Evolutionary conservation across 768 basidiomycete genomes (phyloP).

Genomic region (Termitomyces sp.): DNA sequence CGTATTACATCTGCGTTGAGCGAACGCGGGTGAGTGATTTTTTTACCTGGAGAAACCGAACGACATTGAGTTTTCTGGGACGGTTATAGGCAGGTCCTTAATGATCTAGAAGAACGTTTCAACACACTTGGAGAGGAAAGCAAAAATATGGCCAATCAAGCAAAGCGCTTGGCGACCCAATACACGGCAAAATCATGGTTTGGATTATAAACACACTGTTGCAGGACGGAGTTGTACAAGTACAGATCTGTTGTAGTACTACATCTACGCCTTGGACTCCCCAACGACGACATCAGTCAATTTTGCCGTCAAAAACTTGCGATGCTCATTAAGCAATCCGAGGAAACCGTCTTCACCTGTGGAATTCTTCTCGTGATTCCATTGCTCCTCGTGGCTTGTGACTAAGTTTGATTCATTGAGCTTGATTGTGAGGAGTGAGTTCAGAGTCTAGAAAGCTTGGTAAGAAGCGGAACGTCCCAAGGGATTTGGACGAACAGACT

Average conservation of each 20-base stretch:
- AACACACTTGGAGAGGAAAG: conserved; percentile 66
- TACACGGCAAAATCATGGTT: conserved; percentile 70
- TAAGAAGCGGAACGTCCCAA: background rate
- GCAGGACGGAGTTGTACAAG: background rate
- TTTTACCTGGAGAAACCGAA: background rate
- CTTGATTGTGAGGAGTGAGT: background rate
- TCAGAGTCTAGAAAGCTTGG: background rate
- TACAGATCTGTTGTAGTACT: background rate
- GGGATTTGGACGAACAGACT: background rate
- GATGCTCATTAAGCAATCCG: conserved; percentile 4
- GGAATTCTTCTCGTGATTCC: conserved; percentile 1
- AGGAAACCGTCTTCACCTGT: conserved; percentile 2
- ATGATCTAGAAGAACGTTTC: conserved; percentile 60
- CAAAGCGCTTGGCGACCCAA: conserved; percentile 61
- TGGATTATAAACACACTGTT: conserved; percentile 31
- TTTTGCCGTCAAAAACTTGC: background rate
- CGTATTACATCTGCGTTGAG: conserved; percentile 51
- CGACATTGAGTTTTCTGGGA: background rate
- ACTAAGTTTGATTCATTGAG: background rate
- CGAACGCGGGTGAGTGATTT: conserved; percentile 59
- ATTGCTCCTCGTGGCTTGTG: conserved; percentile 1
- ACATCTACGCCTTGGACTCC: background rate
- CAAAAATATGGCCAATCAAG: conserved; percentile 65
- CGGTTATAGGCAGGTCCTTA: conserved; percentile 55
- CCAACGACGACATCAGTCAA: background rate